These are phyloP conservation scores for Isatis tinctoria DNA, from an alignment of 345 rosid species.

Conservation along the genomic window DNA sequence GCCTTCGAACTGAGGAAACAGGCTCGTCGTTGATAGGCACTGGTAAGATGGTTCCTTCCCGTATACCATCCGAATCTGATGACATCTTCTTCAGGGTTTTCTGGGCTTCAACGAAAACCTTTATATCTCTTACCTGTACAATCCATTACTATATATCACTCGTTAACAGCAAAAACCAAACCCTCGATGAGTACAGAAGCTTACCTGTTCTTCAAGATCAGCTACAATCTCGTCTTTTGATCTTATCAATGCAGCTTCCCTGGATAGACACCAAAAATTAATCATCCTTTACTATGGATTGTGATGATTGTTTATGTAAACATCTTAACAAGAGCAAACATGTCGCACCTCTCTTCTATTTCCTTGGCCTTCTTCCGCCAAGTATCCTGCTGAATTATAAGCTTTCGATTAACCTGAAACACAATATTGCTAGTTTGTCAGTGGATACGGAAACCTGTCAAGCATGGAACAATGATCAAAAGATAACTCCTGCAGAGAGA, in stretches of 20 bases:
- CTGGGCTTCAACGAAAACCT: slow-evolving; percentile 67
- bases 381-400: slow-evolving; percentile 69
- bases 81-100: slow-evolving; percentile 53
- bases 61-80: slow-evolving; percentile 49
- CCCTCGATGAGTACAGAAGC: neutral
- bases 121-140: slow-evolving; percentile 80
- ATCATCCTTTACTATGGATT: neutral
- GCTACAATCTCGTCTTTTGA: slow-evolving; percentile 54
- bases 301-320: neutral
- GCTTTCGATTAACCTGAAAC: slow-evolving; percentile 53
- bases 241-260: slow-evolving; percentile 44
- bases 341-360: slow-evolving; percentile 67
- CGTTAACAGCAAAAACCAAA: neutral
- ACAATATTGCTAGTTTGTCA: neutral
- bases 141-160: neutral
- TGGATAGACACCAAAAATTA: slow-evolving; percentile 14
- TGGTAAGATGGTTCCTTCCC: slow-evolving; percentile 64
- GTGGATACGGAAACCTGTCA: neutral
- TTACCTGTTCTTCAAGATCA: slow-evolving; percentile 89
- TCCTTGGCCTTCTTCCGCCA: slow-evolving; percentile 63
- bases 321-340: neutral
- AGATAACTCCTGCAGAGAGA: neutral
- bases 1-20: slow-evolving; percentile 33
- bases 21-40: slow-evolving; percentile 53
- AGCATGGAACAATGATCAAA: neutral